A percentile compares a stretch with the other conserved stretches of the same genome.
Evolutionary conservation across 2,329 filamentous ascomycete species (phyloP).

Genomic region (Paracorniculantispora psalliotae): DNA sequence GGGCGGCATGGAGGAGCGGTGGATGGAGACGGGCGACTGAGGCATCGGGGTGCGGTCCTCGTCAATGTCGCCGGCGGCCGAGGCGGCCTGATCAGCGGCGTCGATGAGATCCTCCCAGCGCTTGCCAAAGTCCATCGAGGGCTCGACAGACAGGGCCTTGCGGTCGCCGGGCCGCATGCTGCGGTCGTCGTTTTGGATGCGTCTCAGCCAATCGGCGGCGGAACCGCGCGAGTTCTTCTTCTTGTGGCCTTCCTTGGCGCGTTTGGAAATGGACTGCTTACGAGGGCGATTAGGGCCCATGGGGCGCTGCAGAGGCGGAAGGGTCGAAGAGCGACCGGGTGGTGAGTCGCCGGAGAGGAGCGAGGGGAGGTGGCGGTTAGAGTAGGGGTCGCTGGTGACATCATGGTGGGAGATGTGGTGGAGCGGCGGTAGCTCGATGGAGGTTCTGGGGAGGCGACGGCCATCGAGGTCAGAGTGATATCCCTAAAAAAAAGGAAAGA

Average conservation of each 20-base stretch:
- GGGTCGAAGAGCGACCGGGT: conserved; percentile 78
- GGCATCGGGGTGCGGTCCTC: conserved; percentile 81
- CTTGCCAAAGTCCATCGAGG: conserved; percentile 75
- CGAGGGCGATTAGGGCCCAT: conserved; percentile 68
- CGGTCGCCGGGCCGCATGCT: conserved; percentile 62
- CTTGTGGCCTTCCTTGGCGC: conserved; percentile 67
- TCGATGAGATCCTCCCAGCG: conserved; percentile 96
- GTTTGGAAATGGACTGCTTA: conserved; percentile 82
- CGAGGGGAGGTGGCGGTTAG: conserved; percentile 66
- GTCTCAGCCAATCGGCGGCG: conserved; percentile 60
- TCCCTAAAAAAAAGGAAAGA: conserved; percentile 49
- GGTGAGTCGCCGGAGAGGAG: conserved; percentile 78
- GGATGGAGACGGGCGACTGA: conserved; percentile 60
- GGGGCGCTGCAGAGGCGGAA: conserved; percentile 75
- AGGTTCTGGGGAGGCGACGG: conserved; percentile 57
- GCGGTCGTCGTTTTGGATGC: conserved; percentile 58
- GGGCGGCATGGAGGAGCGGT: conserved; percentile 57
- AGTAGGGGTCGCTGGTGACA: conserved; percentile 70
- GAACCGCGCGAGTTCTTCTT: conserved; percentile 68
- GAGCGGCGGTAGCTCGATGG: conserved; percentile 69
- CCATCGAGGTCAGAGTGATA: conserved; percentile 68
- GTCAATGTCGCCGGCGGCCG: conserved; percentile 84
- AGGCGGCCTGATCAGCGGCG: conserved; percentile 68
- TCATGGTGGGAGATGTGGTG: conserved; percentile 47
- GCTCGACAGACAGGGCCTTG: conserved; percentile 84